Conservation (phyloP, 805 yeast species). For the Pichia eremophila region DNA sequence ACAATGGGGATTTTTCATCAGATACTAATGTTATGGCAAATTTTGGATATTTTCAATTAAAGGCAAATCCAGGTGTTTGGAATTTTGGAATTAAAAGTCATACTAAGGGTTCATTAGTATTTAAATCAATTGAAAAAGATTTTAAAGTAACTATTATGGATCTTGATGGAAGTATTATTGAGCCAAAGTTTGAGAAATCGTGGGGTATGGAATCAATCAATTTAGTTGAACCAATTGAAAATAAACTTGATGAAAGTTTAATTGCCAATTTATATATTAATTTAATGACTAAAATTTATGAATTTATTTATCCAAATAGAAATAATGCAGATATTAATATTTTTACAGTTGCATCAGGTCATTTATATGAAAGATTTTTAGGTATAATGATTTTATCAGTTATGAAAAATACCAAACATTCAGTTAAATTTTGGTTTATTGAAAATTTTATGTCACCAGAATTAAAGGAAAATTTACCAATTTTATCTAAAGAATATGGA, state of each 20-base stretch:
- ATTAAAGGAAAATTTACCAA: conserved; percentile 52
- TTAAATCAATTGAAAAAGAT: conserved; percentile 22
- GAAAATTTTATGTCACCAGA: conserved; percentile 72
- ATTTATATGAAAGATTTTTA: conserved; percentile 61
- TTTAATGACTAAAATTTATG: not conserved
- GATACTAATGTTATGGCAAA: conserved; percentile 72
- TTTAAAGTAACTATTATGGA: conserved; percentile 24
- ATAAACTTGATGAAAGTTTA: conserved; percentile 3
- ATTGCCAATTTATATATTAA: not conserved
- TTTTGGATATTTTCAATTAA: conserved; percentile 76
- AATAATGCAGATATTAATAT: conserved; percentile 61
- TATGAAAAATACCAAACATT: conserved; percentile 49
- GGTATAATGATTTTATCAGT: conserved; percentile 78
- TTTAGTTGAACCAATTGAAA: conserved; percentile 4
- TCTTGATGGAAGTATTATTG: conserved; percentile 37
- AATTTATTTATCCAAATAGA: not conserved
- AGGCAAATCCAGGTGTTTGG: conserved; percentile 67
- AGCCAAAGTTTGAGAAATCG: conserved; percentile 33
- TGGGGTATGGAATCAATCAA: conserved; percentile 4
- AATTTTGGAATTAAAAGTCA: conserved; percentile 34
- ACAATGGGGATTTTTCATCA: conserved; percentile 22
- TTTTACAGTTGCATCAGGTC: conserved; percentile 79
- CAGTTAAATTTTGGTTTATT: conserved; percentile 78
- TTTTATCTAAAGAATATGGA: conserved; percentile 45
- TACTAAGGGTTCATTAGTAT: conserved; percentile 35